These are phyloP conservation scores for Biscogniauxia mediterranea DNA, from an alignment of 2,329 filamentous ascomycete species.

Conservation along the genomic window DNA sequence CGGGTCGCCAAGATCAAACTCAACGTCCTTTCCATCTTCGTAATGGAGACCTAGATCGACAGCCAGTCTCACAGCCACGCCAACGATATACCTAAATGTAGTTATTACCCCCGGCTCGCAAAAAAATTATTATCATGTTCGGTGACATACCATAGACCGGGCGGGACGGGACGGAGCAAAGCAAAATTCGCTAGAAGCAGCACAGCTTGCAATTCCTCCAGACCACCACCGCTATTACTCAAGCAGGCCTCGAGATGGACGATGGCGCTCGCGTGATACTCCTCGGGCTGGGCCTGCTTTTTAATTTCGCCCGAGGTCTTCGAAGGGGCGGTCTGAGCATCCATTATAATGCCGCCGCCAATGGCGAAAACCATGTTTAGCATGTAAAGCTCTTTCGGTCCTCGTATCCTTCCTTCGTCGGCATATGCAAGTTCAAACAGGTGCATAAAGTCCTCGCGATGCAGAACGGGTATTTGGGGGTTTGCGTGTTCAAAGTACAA, in stretches of 20 bases:
- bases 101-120: slow-evolving; percentile 8
- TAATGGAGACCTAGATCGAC: slow-evolving; percentile 91
- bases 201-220: slow-evolving; percentile 93
- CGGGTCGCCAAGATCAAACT: slow-evolving; percentile 56
- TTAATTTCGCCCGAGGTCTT: slow-evolving; percentile 33
- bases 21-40: slow-evolving; percentile 73
- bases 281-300: slow-evolving; percentile 74
- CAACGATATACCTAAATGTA: slow-evolving; percentile 75
- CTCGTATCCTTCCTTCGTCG: slow-evolving; percentile 62
- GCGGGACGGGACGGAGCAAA: slow-evolving; percentile 83
- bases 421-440: slow-evolving; percentile 82
- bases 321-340: slow-evolving; percentile 49
- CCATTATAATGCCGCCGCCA: slow-evolving; percentile 85
- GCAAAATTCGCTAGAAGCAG: slow-evolving; percentile 88
- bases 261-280: slow-evolving; percentile 94
- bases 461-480: slow-evolving; percentile 90
- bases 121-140: neutral
- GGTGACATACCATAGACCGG: slow-evolving; percentile 71
- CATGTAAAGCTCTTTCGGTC: slow-evolving; percentile 83
- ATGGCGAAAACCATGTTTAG: slow-evolving; percentile 98
- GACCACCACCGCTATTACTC: slow-evolving; percentile 77
- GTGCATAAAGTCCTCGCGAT: slow-evolving; percentile 84
- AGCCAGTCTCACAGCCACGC: slow-evolving; percentile 84
- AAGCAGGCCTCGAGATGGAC: slow-evolving; percentile 87
- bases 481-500: slow-evolving; percentile 97